Evolutionary conservation across 768 basidiomycete species (phyloP), one percentile per base, ranked within the genome.

Genomic region (Boletus rubropictus): DNA sequence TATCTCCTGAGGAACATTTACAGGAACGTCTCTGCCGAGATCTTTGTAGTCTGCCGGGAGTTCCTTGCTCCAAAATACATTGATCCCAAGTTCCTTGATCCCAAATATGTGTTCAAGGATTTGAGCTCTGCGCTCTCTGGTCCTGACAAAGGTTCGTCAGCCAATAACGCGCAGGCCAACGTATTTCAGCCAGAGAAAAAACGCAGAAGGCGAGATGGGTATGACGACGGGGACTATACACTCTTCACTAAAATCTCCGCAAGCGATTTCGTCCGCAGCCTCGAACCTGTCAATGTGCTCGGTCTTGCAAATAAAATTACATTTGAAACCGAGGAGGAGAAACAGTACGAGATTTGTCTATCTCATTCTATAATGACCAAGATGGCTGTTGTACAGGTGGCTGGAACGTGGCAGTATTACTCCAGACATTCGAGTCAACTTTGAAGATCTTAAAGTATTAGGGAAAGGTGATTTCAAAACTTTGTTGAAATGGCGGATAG

Each of bases 181-280:
- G 92, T 98, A 43, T 98, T 99, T 62, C 90, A 94, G 54, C 96
- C 96, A 2, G 93, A 95, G 68, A 98, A 96, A 73, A 96, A 94
- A 67, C 78, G 93, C 34, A 76, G 96, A 47, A 80, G 88, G 52
- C 82, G 96, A 57, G 91, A 92, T 39, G 96, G 96, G 52, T 99
- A 99, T 61, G 89, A 82, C 12, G 96, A 99, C 31, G 93, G 92
- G 20, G 86, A 95, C 59, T 89, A 91, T 63, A 95, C 83, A 3
- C 74, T 97, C 17, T 96, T 90, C 75, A 88, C 85, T 60, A 73
- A 80, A 36, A 69, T 79, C 17, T 63, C 77, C 15, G 89, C 84
- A 4, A 70, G 75, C 8, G 81, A 88, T 25, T 97, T 94, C 62
- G 69, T 98, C 46, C 66, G 70, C 25, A 72, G 71, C 36, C 49